A percentile compares a stretch with the other conserved stretches of the same genome.
Evolutionary conservation across 2,329 filamentous ascomycete species (phyloP).

Genomic region (Paradendryphiella salina): DNA sequence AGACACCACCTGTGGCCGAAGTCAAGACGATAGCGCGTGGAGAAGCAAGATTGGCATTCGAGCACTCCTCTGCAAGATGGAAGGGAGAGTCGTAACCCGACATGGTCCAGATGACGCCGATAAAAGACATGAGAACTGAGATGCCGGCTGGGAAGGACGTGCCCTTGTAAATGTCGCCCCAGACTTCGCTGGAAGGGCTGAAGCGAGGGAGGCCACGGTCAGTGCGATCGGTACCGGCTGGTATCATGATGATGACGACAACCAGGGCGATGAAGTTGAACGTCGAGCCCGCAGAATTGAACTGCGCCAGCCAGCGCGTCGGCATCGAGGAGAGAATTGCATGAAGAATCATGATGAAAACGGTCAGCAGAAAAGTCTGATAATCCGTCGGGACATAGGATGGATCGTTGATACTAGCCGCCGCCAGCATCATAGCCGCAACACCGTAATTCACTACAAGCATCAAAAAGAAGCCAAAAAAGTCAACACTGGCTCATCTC

Average conservation of each 20-base stretch:
- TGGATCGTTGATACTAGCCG: constrained; percentile 68
- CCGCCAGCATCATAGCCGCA: constrained; percentile 71
- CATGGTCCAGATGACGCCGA: constrained; percentile 71
- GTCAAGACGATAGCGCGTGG: constrained; percentile 74
- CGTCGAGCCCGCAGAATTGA: constrained; percentile 70
- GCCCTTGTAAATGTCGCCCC: constrained; percentile 66
- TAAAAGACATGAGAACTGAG: constrained; percentile 71
- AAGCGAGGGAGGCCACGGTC: constrained; percentile 62
- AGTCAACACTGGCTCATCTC: constrained; percentile 7
- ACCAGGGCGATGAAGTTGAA: constrained; percentile 72
- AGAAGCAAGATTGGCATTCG: constrained; percentile 70
- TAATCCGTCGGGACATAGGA: constrained; percentile 66
- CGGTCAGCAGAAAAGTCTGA: constrained; percentile 69
- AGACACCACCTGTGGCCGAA: constrained; percentile 64
- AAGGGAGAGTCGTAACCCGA: constrained; percentile 70
- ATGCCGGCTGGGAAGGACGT: constrained; percentile 70
- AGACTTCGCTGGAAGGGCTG: constrained; percentile 61
- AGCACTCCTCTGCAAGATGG: constrained; percentile 75
- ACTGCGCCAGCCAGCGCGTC: constrained; percentile 69
- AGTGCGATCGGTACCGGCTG: constrained; percentile 58
- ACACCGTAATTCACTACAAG: constrained; percentile 65
- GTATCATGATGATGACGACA: constrained; percentile 69
- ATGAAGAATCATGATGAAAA: constrained; percentile 69
- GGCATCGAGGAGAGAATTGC: constrained; percentile 69
- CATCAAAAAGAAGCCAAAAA: constrained; percentile 7